Conservation (phyloP, 495 filamentous ascomycete genomes). For the Talaromyces liani region DNA sequence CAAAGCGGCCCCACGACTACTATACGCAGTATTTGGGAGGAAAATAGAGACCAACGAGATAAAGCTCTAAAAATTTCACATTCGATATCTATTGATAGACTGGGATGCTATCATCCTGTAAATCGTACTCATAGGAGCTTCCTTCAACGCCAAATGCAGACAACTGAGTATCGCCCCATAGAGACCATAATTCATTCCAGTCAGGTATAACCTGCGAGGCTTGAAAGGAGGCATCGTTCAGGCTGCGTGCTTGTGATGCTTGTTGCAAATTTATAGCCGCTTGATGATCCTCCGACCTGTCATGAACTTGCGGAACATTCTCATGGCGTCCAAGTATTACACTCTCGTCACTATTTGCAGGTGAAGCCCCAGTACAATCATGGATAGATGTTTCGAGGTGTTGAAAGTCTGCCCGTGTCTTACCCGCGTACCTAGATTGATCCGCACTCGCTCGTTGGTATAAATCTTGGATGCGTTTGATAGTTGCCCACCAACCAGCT, state of each 20-base stretch:
- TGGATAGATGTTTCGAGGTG: constrained; percentile 17
- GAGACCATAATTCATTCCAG: not conserved
- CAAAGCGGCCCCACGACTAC: not conserved
- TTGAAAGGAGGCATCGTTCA: not conserved
- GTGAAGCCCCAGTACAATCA: constrained; percentile 5
- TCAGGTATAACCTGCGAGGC: not conserved
- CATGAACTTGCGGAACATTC: not conserved
- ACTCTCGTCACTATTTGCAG: not conserved
- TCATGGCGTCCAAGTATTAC: not conserved
- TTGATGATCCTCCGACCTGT: not conserved
- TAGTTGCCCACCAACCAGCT: constrained; percentile 17
- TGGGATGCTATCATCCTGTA: not conserved
- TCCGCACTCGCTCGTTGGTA: constrained; percentile 16
- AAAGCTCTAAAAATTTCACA: not conserved
- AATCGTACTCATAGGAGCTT: not conserved
- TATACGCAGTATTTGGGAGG: too few relatives aligned
- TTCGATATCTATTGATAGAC: not conserved
- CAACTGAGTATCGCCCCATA: not conserved
- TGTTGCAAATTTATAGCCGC: not conserved
- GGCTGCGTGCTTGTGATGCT: not conserved
- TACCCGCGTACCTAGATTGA: constrained; percentile 14
- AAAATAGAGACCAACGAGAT: too few relatives aligned
- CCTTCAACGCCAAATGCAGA: not conserved
- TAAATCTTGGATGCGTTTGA: constrained; percentile 14
- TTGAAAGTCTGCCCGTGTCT: constrained; percentile 16